These are phyloP conservation scores for Didymella pinodella DNA, from an alignment of 2,329 filamentous ascomycete genomes.

Conservation along the genomic window DNA sequence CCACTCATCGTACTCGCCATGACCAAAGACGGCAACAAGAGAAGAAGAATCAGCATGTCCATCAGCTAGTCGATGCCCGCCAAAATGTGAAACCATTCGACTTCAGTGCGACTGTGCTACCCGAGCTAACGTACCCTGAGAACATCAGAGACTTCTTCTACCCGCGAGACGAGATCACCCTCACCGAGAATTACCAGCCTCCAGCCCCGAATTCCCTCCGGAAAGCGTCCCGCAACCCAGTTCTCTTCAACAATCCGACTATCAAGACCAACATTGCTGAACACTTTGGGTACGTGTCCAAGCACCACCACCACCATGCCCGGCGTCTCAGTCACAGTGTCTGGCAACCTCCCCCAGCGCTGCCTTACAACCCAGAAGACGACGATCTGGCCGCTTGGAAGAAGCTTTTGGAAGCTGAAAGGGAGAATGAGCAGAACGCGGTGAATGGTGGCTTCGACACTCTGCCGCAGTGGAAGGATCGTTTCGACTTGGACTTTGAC, in stretches of 20 bases:
- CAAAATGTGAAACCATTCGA: neutral
- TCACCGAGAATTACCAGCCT: slow-evolving; percentile 47
- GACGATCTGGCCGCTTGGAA: slow-evolving; percentile 26
- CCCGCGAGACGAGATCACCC: slow-evolving; percentile 7
- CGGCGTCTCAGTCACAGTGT: neutral
- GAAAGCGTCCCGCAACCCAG: slow-evolving; percentile 66
- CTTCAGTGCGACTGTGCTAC: slow-evolving; percentile 60
- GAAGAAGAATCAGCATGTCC: neutral
- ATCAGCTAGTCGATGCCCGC: neutral
- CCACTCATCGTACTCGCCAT: neutral
- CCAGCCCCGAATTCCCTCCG: slow-evolving; percentile 36
- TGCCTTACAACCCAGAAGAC: slow-evolving; percentile 19
- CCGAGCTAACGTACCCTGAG: slow-evolving; percentile 9
- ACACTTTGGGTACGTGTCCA: slow-evolving; percentile 59
- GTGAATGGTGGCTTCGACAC: neutral
- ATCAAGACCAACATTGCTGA: slow-evolving; percentile 18
- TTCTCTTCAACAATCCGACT: slow-evolving; percentile 54
- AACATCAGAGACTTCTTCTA: slow-evolving; percentile 4
- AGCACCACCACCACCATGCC: slow-evolving; percentile 83
- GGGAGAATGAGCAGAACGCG: neutral
- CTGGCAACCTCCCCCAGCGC: slow-evolving; percentile 59
- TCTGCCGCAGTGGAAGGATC: slow-evolving; percentile 9
- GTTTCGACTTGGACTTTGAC: slow-evolving; percentile 4
- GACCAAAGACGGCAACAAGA: neutral
- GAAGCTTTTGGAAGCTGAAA: neutral